phyloP scores from a whole-genome alignment of 1,139 yeast genomes.

The Debaryomyces fabryi region DNA sequence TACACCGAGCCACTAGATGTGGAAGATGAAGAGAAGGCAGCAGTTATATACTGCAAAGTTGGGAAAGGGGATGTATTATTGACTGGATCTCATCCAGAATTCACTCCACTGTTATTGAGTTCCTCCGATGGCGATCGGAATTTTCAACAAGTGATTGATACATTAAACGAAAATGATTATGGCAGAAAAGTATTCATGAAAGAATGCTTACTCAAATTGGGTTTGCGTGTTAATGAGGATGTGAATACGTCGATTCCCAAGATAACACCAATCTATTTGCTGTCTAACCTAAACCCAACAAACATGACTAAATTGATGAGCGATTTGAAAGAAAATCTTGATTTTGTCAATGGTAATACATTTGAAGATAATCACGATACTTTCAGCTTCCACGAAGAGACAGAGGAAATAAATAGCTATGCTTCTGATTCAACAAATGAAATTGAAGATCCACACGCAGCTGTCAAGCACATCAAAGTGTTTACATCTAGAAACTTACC shows the following conservation, averaged over 20 bases:
- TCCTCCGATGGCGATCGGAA: conserved; percentile 26
- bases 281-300: conserved; percentile 33
- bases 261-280: conserved; percentile 62
- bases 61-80: conserved; percentile 79
- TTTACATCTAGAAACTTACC: conserved; percentile 48
- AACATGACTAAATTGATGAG: conserved; percentile 29
- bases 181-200: conserved; percentile 58
- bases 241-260: conserved; percentile 58
- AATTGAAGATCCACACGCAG: conserved; percentile 55
- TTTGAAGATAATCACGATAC: conserved; percentile 58
- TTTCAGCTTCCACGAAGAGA: conserved; percentile 46
- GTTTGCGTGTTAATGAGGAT: conserved; percentile 63
- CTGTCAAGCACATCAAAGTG: conserved; percentile 54
- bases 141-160: conserved; percentile 38
- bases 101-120: conserved; percentile 56
- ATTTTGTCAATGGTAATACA: conserved; percentile 44
- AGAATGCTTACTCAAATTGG: conserved; percentile 58
- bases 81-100: conserved; percentile 93
- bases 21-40: conserved; percentile 56
- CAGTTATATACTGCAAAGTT: conserved; percentile 64
- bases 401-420: conserved; percentile 24
- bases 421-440: conserved; percentile 24
- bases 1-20: conserved; percentile 51
- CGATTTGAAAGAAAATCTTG: conserved; percentile 39
- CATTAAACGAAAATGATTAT: conserved; percentile 46